A percentile compares a stretch with the other conserved stretches of the same genome.
phyloP scores from a whole-genome alignment of 345 rosid species.

The Gossypium herbaceum region DNA sequence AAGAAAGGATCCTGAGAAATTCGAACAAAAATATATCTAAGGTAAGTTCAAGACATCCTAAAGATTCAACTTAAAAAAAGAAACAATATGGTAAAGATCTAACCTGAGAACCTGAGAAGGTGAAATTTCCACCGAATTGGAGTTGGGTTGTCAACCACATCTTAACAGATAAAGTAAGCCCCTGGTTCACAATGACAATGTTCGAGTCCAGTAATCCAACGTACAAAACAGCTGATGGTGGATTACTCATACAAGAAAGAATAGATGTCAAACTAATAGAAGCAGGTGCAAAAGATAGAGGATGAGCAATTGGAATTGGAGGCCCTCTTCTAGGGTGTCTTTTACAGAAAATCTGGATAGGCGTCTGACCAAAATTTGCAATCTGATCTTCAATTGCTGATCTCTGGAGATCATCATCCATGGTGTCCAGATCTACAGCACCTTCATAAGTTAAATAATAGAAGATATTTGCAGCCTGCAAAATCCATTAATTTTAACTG shows the following conservation, averaged over 20 bases:
- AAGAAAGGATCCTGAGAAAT: slow-evolving; percentile 76
- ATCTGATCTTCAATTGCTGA: slow-evolving; percentile 97
- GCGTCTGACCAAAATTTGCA: slow-evolving; percentile 98
- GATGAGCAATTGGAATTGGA: slow-evolving; percentile 95
- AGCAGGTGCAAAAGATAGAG: slow-evolving; percentile 78
- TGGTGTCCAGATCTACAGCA: slow-evolving; percentile 79
- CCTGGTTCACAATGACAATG: slow-evolving; percentile 79
- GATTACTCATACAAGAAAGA: slow-evolving; percentile 42
- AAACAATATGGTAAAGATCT: background rate
- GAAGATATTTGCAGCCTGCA: slow-evolving; percentile 93
- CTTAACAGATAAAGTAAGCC: slow-evolving; percentile 81
- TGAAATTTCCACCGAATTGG: slow-evolving; percentile 90
- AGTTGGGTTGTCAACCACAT: slow-evolving; percentile 92
- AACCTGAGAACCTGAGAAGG: slow-evolving; percentile 91
- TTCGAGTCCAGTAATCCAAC: slow-evolving; percentile 68
- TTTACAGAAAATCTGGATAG: slow-evolving; percentile 85
- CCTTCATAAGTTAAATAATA: slow-evolving; percentile 94
- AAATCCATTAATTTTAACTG: slow-evolving; percentile 16
- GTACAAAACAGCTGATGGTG: slow-evolving; percentile 65
- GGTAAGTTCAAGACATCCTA: slow-evolving; percentile 4
- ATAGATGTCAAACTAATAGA: slow-evolving; percentile 83
- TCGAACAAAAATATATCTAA: background rate
- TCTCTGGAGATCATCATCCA: slow-evolving; percentile 91
- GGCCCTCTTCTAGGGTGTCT: slow-evolving; percentile 97
- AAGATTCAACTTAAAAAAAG: background rate